Base-by-base conservation (phyloP, 768 basidiomycete species). In the Cystobasidiopsis lactophilus region DNA sequence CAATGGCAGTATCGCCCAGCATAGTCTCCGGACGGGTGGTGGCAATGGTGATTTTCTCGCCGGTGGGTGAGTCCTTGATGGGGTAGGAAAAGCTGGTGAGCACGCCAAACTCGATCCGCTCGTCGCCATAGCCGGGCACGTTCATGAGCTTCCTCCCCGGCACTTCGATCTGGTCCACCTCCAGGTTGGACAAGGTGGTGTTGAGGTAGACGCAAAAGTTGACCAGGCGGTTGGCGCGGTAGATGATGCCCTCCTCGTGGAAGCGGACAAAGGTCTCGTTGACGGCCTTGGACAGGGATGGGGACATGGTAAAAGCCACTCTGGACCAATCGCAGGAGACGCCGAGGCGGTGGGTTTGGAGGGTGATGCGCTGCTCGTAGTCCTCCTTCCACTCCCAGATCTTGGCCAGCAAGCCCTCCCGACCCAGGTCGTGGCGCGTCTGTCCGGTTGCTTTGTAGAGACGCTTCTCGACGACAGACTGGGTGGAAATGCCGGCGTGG, bases 1-100 rank as follows among this genome's bases (percentile, higher is more conserved):
- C 93, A 23, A 98, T 80, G 26, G 84, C 93, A 2, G 88, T 85
- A 73, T 96, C 93, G 33, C 93, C 93, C 0, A 98, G 74, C 85
- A 96, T 91, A 0, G 93, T 95, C 67, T 96, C 93, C 0, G 89
- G 89, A 71, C 93, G 85, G 4, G 91, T 96, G 1, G 93, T 98
- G 1, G 93, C 91, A 37, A 98, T 79, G 50, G 93, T 72, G 54
- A 98, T 80, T 63, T 73, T 79, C 64, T 95, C 89, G 51, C 91
- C 88, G 81, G 52, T 5, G 19, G 5, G 80, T 24, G 85, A 85
- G 47, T 74, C 75, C 60, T 91, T 85, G 39, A 96, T 77, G 5
- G 74, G 76, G 69, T 96, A 98, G 0, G 85, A 86, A 67, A 96
- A 96, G n/a, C 82, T 85, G 0, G 84, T 84, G 60, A 98, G 79